phyloP scores from a whole-genome alignment of 305 asterid species.

The Fraxinus velutina region DNA sequence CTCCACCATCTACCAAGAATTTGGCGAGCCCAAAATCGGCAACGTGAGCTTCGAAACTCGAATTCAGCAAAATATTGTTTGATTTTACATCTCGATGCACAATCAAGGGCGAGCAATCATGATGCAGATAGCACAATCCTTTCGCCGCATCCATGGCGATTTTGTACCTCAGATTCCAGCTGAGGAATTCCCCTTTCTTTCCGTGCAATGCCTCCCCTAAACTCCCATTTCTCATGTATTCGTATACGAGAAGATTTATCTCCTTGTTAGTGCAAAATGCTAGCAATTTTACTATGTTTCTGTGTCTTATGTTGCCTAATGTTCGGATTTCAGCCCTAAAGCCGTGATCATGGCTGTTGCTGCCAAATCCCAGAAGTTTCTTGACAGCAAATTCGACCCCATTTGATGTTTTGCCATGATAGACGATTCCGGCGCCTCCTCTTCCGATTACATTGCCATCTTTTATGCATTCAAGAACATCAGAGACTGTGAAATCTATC shows the following conservation, averaged over 20 bases:
- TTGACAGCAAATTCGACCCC: slow-evolving; percentile 92
- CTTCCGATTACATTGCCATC: slow-evolving; percentile 88
- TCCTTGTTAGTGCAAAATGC: slow-evolving; percentile 87
- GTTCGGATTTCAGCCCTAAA: slow-evolving; percentile 82
- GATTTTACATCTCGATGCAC: slow-evolving; percentile 91
- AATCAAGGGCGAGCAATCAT: slow-evolving; percentile 88
- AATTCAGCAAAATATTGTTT: slow-evolving; percentile 69
- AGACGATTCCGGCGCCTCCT: slow-evolving; percentile 94
- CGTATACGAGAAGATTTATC: slow-evolving; percentile 76
- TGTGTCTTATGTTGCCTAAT: slow-evolving; percentile 78
- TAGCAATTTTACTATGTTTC: slow-evolving; percentile 69
- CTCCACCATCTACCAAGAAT: slow-evolving; percentile 74
- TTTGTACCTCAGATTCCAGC: not conserved
- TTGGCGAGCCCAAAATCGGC: slow-evolving; percentile 96
- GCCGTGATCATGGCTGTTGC: slow-evolving; percentile 74
- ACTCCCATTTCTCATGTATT: slow-evolving; percentile 94
- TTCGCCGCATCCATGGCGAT: not conserved
- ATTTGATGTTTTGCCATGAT: slow-evolving; percentile 65
- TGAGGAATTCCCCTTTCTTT: not conserved
- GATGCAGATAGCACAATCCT: slow-evolving; percentile 62
- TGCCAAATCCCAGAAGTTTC: slow-evolving; percentile 56
- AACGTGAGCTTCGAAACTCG: slow-evolving; percentile 84
- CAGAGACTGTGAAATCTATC: slow-evolving; percentile 63
- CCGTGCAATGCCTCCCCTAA: slow-evolving; percentile 75
- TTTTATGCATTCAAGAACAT: slow-evolving; percentile 80